Evolutionary conservation across 306 rosid species (phyloP), one percentile per base, ranked within the genome.

Genomic region (Urtica urens): DNA sequence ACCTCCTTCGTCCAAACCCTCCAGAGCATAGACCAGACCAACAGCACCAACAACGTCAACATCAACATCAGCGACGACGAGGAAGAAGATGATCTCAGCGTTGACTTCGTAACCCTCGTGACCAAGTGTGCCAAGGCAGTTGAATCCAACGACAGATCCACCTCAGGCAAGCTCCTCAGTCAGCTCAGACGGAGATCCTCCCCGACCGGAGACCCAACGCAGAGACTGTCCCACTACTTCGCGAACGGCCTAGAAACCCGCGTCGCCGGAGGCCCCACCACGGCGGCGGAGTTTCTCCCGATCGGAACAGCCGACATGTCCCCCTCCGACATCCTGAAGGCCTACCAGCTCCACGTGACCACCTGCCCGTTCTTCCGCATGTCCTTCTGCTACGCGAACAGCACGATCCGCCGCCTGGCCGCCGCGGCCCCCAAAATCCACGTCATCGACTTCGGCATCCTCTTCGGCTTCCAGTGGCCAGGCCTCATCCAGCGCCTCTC

Each of bases 381-480:
- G 62, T 31, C 65, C 10, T 37, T 59, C 22, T 58, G 20, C 44
- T 28, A 53, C 50, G 68, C 75, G 8, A 68, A 59, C 54, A 33
- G 61, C 52, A 49, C 55, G 4, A 73, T 73, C 17, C 16, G 52
- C 38, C 59, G 68, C 8, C 39, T 50, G 10, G 35, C 72, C 0
- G 53, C 51, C 41, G 33, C 59, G 5, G 65, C 60, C 8, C n/a
- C 38, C 9, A 55, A 49, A 16, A 34, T 73, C 27, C 79, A 68
- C 64, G 46, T 73, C 20, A 38, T 73, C 40, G 72, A 73, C 41
- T 73, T 73, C 41, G 79, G 75, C 20, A 56, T 68, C 46, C 46
- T 61, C 23, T 62, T 66, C 45, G 78, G 78, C 23, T 59, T 62
- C 29, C 74, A 72, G 63, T 72, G 74, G 79, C 79, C 79, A 12